A percentile compares a stretch with the other conserved stretches of the same genome.
These are phyloP conservation scores for Pichia nanzhaoensis DNA, from an alignment of 805 yeast species.

Conservation along the genomic window DNA sequence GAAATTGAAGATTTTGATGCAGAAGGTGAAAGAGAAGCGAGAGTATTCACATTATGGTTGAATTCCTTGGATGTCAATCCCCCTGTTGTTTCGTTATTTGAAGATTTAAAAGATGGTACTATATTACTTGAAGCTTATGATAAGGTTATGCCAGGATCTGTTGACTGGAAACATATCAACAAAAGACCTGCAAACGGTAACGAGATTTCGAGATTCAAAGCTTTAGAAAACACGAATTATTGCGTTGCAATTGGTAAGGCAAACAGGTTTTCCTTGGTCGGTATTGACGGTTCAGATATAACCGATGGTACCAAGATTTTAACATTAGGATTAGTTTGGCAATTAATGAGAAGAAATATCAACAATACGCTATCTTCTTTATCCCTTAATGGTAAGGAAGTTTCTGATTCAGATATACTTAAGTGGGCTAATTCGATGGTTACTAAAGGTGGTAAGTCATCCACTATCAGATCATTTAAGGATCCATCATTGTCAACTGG, in stretches of 20 bases:
- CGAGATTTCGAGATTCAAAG: slow-evolving; percentile 86
- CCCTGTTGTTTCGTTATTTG: slow-evolving; percentile 83
- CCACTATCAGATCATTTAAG: slow-evolving; percentile 74
- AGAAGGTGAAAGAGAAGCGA: slow-evolving; percentile 98
- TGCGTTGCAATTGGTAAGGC: slow-evolving; percentile 96
- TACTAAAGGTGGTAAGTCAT: slow-evolving; percentile 72
- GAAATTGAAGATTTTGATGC: slow-evolving; percentile 98
- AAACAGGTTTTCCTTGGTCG: slow-evolving; percentile 87
- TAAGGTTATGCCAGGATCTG: slow-evolving; percentile 91
- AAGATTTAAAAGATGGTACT: slow-evolving; percentile 90
- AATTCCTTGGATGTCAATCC: slow-evolving; percentile 96
- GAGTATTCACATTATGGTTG: slow-evolving; percentile 96
- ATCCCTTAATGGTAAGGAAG: slow-evolving; percentile 64
- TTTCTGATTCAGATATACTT: slow-evolving; percentile 80
- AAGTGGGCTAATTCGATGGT: slow-evolving; percentile 91
- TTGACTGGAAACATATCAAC: slow-evolving; percentile 71
- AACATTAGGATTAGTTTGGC: slow-evolving; percentile 95
- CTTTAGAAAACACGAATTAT: slow-evolving; percentile 94
- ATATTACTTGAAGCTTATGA: slow-evolving; percentile 88
- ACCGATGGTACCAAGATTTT: slow-evolving; percentile 86
- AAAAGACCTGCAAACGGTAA: slow-evolving; percentile 70
- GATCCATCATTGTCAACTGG: slow-evolving; percentile 74
- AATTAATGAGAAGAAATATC: slow-evolving; percentile 94
- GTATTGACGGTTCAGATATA: slow-evolving; percentile 97
- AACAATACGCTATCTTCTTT: slow-evolving; percentile 72